Base-by-base conservation (phyloP, 306 rosid species). In the Trichosanthes cucumerina region DNA sequence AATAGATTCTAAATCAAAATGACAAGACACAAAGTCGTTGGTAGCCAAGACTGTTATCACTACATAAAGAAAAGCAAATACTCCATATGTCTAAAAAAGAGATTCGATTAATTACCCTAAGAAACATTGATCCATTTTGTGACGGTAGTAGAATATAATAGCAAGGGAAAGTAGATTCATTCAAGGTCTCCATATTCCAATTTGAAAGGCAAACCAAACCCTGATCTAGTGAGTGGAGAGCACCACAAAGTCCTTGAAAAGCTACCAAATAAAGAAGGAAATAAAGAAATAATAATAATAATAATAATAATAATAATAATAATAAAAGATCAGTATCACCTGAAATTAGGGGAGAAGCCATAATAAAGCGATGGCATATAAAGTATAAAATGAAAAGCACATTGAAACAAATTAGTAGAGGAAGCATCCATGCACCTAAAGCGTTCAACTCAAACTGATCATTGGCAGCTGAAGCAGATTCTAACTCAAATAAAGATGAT, bases 121-220 rank as follows among this genome's bases (percentile, higher is more conserved):
- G 84, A 72, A 88, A 92, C 93, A 92, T 88, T 75, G 91, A 85
- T 78, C 95, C 97, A 2, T 79, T 85, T 77, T 78, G 80, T 68
- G 95, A 92, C 54, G 97, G 87, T 80, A 83, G 91, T 63, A 92
- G 88, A 77, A 92, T 77, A 78, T 92, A 92, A 81, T 86, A 92
- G 85, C 93, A 88, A 34, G 75, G 85, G 77, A 82, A 90, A 74
- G 91, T 80, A 78, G 86, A 85, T 88, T 86, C 89, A 43, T 79
- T 82, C 91, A 85, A 82, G 76, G 85, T 90, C 76, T 88, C 93
- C 74, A 90, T 82, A 68, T 83, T 83, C 78, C 84, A 80, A 59
- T 75, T 80, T 31, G 84, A 83, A 53, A 71, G 59, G 82, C 82
- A 82, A 28, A 82, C 73, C 80, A 82, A 82, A 26, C 80, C 85